Evolutionary conservation across 306 rosid genomes (phyloP).

Genomic region (Cercis canadensis): DNA sequence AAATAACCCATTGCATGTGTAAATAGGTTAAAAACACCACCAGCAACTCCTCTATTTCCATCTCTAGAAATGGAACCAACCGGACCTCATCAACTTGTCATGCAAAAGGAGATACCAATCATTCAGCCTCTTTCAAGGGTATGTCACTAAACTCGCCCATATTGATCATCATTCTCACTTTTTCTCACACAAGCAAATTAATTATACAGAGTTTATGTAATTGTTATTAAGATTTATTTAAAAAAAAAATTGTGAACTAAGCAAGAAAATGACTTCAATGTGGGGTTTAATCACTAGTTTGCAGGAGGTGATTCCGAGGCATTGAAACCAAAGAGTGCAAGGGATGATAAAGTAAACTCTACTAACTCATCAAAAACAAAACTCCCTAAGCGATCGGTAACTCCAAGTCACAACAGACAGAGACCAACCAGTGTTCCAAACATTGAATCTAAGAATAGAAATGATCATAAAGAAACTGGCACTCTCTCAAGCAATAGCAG

Average conservation of each 20-base stretch:
- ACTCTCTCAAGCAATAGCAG: constrained; percentile 5
- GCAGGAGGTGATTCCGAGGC: constrained; percentile 50
- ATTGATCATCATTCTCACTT: not conserved
- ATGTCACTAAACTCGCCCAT: constrained; percentile 19
- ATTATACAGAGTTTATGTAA: too few species aligned
- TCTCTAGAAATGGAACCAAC: constrained; percentile 87
- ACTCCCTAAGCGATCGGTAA: constrained; percentile 47
- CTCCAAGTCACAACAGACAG: constrained; percentile 48
- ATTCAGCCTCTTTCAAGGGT: constrained; percentile 61
- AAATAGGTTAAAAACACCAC: constrained; percentile 91
- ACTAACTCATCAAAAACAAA: constrained; percentile 38
- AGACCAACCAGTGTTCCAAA: constrained; percentile 36
- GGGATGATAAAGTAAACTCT: constrained; percentile 42
- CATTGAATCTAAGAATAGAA: constrained; percentile 30
- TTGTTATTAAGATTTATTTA: not conserved
- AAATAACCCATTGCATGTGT: not conserved
- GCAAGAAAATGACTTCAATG: not conserved
- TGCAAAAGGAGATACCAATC: constrained; percentile 60
- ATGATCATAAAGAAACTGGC: constrained; percentile 22
- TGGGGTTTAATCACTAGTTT: constrained; percentile 44
- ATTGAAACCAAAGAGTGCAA: constrained; percentile 42
- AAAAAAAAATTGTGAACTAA: not conserved
- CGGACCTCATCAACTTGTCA: constrained; percentile 38
- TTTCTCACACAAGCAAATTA: too few species aligned
- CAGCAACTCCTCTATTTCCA: constrained; percentile 89